Conservation (phyloP, 2,329 filamentous ascomycete genomes). For the Colletotrichum theobromicola region DNA sequence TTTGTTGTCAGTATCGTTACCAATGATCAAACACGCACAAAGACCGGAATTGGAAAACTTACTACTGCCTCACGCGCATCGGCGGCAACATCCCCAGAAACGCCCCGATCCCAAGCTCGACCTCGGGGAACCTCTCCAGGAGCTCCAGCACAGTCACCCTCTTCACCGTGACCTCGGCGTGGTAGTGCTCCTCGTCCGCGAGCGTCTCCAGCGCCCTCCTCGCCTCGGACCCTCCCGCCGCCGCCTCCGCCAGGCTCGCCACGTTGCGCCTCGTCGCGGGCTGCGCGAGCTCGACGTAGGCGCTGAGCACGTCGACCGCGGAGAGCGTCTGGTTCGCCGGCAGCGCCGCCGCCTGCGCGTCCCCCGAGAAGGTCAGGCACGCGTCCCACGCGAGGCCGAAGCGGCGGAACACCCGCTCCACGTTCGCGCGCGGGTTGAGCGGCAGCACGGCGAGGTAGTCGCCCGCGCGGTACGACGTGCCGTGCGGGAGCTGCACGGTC, state of each 20-base stretch:
- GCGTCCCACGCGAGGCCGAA: constrained; percentile 76
- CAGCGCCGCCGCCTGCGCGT: constrained; percentile 51
- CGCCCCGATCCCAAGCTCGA: constrained; percentile 59
- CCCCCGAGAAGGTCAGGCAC: constrained; percentile 63
- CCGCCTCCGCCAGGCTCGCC: constrained; percentile 22
- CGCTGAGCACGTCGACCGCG: constrained; percentile 67
- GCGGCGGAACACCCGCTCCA: constrained; percentile 67
- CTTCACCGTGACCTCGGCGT: constrained; percentile 48
- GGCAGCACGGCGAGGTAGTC: constrained; percentile 80
- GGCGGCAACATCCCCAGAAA: constrained; percentile 70
- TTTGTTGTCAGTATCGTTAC: not conserved
- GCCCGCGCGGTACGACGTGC: constrained; percentile 71
- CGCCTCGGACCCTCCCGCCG: constrained; percentile 35
- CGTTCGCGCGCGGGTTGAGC: constrained; percentile 66
- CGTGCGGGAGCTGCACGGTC: constrained; percentile 70
- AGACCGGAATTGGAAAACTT: not conserved
- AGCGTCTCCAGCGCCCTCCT: constrained; percentile 40
- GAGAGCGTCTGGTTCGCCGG: constrained; percentile 63
- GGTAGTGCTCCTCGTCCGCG: constrained; percentile 38
- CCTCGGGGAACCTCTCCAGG: constrained; percentile 59
- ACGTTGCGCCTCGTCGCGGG: constrained; percentile 70
- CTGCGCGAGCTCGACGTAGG: constrained; percentile 76
- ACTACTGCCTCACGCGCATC: constrained; percentile 51
- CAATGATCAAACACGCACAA: not conserved
- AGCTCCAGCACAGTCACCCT: constrained; percentile 64